phyloP scores from a whole-genome alignment of 148 eudicot species.

The Heliamphora exappendiculata region DNA sequence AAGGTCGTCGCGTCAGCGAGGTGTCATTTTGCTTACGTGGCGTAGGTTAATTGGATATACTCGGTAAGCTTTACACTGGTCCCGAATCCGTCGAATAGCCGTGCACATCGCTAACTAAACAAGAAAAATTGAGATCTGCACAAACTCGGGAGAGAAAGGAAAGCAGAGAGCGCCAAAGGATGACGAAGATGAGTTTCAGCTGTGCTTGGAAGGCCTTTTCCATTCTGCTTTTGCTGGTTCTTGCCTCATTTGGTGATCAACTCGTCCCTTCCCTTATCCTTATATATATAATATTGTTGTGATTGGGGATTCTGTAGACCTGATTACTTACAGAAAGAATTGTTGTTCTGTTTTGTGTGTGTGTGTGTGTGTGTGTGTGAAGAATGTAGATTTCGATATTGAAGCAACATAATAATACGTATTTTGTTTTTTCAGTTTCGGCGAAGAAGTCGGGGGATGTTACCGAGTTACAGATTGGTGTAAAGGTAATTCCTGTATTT shows the following conservation, averaged over 20 bases:
- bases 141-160: background rate
- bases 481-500: constrained; percentile 50
- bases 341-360: background rate
- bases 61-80: background rate
- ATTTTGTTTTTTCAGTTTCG: constrained; percentile 25
- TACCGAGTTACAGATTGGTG: constrained; percentile 88
- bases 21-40: background rate
- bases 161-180: too few species aligned
- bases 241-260: constrained; percentile 33
- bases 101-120: too few species aligned
- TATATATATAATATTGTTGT: background rate
- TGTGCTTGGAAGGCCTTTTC: constrained; percentile 10
- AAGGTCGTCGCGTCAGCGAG: background rate
- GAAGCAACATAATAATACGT: background rate
- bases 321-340: background rate
- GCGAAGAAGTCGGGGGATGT: constrained; percentile 78
- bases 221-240: constrained; percentile 23
- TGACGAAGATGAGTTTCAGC: constrained; percentile 26
- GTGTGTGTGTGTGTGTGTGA: too few species aligned
- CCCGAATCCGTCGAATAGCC: background rate
- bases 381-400: background rate
- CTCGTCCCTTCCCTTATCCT: background rate
- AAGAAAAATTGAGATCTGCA: background rate
- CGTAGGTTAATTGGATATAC: background rate
- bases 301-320: constrained; percentile 2